Base-by-base conservation (phyloP, 306 rosid species). In the Styphnolobium japonicum region DNA sequence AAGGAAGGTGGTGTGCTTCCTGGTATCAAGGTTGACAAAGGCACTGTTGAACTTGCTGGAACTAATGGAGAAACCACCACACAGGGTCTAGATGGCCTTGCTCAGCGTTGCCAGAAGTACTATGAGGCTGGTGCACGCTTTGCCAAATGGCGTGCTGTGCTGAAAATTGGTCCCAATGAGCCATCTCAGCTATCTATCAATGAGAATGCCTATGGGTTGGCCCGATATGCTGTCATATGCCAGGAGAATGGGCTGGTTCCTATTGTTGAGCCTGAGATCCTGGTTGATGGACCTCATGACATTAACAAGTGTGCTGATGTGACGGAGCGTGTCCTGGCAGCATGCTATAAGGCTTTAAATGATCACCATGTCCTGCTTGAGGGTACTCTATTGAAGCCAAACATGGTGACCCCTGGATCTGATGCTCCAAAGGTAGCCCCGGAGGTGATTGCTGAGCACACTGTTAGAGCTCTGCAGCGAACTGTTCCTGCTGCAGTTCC, bases 21-120 rank as follows among this genome's bases (percentile, higher is more conserved):
- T 27, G 87, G 87, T 40, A 84, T 84, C 78, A 84, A 84, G 84
- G 87, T 84, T 79, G 87, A 84, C 81, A 84, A 79, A 73, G 87
- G 87, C 19, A 84, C 81, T 1, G 84, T 84, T 23, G 84, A 73
- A 2, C 84, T 84, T 22, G 84, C 87, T 0, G 87, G 87, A 0
- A 84, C 87, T 52, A 22, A 74, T 22, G 81, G 75, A 42, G 84
- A 84, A 49, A 84, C 87, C 69, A 84, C 87, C 56, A 84, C 87
- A 40, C 87, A 84, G 75, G 87, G 87, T 79, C 81, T 84, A 14
- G 87, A 84, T 16, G 84, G 84, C 10, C 84, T 84, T 67, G 87
- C 49, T 60, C 68, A 64, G 2, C 78, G 87, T 3, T 84, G 87
- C 14, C 39, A 42, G 0, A 83, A 84, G 69, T 83, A 83, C 87